Evolutionary conservation across 805 yeast genomes (phyloP).

Genomic region (Metschnikowia shivogae): DNA sequence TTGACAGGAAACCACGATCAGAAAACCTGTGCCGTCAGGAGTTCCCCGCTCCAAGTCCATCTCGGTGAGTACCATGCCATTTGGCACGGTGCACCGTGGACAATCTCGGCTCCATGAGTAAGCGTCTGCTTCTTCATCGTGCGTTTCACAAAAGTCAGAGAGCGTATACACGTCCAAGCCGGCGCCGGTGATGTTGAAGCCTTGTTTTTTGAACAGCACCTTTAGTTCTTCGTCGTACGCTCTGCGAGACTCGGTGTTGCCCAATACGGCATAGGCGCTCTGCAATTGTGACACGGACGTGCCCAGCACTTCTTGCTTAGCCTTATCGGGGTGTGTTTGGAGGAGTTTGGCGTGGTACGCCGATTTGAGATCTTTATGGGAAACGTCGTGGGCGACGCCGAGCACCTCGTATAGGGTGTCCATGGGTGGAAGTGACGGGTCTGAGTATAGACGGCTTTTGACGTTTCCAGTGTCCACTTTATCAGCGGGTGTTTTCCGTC

Average conservation of each 20-base stretch:
- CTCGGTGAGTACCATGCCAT: slow-evolving; percentile 60
- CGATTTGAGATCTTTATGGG: slow-evolving; percentile 42
- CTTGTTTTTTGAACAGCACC: slow-evolving; percentile 31
- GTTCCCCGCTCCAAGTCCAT: slow-evolving; percentile 53
- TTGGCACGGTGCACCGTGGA: slow-evolving; percentile 56
- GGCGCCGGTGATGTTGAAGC: slow-evolving; percentile 49
- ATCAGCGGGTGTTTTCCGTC: too few relatives aligned
- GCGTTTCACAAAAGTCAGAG: slow-evolving; percentile 53
- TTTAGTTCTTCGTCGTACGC: slow-evolving; percentile 51
- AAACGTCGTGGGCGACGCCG: slow-evolving; percentile 42
- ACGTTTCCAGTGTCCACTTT: too few relatives aligned
- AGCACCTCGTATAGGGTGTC: slow-evolving; percentile 51
- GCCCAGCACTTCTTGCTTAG: not conserved
- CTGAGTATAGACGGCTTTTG: too few relatives aligned
- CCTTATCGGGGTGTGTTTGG: slow-evolving; percentile 76
- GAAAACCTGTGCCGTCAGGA: slow-evolving; percentile 49
- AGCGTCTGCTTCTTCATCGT: slow-evolving; percentile 20
- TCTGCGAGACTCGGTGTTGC: slow-evolving; percentile 34
- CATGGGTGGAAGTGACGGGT: not conserved
- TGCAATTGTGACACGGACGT: slow-evolving; percentile 32
- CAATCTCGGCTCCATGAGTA: slow-evolving; percentile 48
- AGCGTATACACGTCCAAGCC: slow-evolving; percentile 67
- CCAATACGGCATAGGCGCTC: slow-evolving; percentile 59
- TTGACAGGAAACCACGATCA: slow-evolving; percentile 71
- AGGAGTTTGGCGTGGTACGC: slow-evolving; percentile 66